Percentiles rank a stretch among this genome's conserved stretches.
Evolutionary conservation across 1,284 basidiomycete species (phyloP).

Genomic region (Trametes sp.): DNA sequence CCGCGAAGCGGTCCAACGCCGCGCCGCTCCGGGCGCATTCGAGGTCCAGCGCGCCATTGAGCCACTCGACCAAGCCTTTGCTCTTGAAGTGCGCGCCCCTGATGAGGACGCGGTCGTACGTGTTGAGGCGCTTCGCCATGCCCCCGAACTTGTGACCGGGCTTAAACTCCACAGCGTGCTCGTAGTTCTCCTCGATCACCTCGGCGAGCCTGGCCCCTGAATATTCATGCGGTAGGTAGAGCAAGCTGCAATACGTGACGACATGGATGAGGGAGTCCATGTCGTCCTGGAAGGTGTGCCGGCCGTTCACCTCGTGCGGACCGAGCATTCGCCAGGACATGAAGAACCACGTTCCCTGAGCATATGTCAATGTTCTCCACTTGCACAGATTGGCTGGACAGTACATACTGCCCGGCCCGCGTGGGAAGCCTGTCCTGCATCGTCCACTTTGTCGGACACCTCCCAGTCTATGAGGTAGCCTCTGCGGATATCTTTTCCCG

Average conservation of each 20-base stretch:
- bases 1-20: too few relatives aligned
- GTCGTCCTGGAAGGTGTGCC: constrained; percentile 16
- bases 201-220: neutral
- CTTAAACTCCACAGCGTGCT: too few relatives aligned
- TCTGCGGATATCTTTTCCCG: neutral
- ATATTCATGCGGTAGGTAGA: constrained; percentile 2
- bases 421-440: neutral
- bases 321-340: constrained; percentile 9
- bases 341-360: constrained; percentile 19
- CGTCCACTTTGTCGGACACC: constrained; percentile 11
- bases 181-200: neutral
- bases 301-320: neutral
- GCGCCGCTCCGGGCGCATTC: too few relatives aligned
- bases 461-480: constrained; percentile 29
- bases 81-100: too few relatives aligned
- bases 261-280: constrained; percentile 22
- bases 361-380: too few relatives aligned
- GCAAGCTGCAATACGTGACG: constrained; percentile 15
- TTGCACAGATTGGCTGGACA: too few relatives aligned
- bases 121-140: too few relatives aligned
- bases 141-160: too few relatives aligned
- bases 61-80: too few relatives aligned
- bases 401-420: neutral
- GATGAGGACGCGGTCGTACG: too few relatives aligned
- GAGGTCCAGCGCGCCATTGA: too few relatives aligned